phyloP scores from a whole-genome alignment of 768 basidiomycete species.

The Gyrodon lividus region DNA sequence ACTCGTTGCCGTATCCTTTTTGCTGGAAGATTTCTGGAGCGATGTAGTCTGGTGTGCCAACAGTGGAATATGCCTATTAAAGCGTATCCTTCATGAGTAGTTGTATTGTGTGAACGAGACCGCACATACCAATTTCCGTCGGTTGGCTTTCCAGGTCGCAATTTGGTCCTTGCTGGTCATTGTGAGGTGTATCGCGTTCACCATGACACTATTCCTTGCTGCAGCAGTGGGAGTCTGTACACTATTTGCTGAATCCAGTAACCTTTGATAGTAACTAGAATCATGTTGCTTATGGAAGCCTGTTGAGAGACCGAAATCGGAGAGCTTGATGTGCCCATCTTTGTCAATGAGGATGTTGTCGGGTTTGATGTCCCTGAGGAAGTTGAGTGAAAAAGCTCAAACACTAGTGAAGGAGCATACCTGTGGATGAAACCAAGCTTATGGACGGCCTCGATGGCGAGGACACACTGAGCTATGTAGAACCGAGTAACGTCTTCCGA shows the following conservation, averaged over 20 bases:
- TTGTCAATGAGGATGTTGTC: conserved; percentile 94
- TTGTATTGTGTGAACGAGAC: background rate
- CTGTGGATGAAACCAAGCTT: conserved; percentile 97
- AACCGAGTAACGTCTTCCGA: conserved; percentile 97
- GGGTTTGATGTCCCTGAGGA: conserved; percentile 90
- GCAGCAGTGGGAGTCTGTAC: conserved; percentile 42
- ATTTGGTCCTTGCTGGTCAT: conserved; percentile 93
- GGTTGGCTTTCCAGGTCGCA: conserved; percentile 98
- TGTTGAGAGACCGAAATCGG: conserved; percentile 98
- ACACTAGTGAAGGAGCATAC: conserved; percentile 35
- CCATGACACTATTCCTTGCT: conserved; percentile 91
- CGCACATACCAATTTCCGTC: conserved; percentile 83
- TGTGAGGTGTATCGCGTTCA: conserved; percentile 95
- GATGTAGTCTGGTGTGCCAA: conserved; percentile 96
- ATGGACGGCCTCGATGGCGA: conserved; percentile 98
- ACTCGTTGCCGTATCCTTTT: conserved; percentile 97
- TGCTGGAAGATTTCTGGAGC: conserved; percentile 96
- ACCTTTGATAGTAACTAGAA: conserved; percentile 88
- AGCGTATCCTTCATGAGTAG: background rate
- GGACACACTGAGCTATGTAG: conserved; percentile 97
- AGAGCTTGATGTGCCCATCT: conserved; percentile 95
- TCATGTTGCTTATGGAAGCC: conserved; percentile 99
- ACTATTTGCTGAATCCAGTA: conserved; percentile 66
- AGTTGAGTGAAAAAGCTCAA: background rate
- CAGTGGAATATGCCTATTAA: conserved; percentile 90